phyloP scores from a whole-genome alignment of 2,329 filamentous ascomycete genomes.

The Phyllosticta citrichinensis region DNA sequence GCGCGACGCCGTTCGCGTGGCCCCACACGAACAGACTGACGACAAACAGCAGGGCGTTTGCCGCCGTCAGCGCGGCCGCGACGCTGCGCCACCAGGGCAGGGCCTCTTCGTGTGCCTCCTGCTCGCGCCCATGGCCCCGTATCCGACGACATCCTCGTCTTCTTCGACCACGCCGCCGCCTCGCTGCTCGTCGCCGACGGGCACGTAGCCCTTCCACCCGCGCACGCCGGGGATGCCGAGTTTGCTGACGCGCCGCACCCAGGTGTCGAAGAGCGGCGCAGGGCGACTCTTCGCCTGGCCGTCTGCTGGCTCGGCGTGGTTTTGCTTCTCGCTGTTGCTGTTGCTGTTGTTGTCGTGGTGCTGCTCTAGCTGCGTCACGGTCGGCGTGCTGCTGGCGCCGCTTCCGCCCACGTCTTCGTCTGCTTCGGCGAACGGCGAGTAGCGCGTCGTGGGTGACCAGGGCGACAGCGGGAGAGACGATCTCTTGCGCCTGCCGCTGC shows the following conservation, averaged over 20 bases:
- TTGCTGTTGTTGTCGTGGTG: not conserved
- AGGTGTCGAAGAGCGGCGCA: not conserved
- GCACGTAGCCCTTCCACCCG: not conserved
- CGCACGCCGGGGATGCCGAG: not conserved
- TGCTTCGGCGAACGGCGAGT: not conserved
- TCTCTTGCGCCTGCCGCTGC: not conserved
- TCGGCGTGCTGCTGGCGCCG: too few species aligned
- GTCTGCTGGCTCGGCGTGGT: too few species aligned
- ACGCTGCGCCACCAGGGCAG: not conserved
- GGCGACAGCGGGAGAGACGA: not conserved
- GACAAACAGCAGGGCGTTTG: not conserved
- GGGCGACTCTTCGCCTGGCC: too few species aligned
- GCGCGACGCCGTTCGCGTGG: not conserved
- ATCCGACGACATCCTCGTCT: not conserved
- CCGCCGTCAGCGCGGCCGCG: not conserved
- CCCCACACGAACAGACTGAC: not conserved
- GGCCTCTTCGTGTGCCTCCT: not conserved
- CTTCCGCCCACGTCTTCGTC: too few species aligned
- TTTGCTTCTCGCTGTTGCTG: too few species aligned
- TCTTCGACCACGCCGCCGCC: not conserved
- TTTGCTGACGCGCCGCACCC: not conserved
- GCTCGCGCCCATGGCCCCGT: too few species aligned
- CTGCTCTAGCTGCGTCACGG: not conserved
- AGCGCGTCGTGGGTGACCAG: not conserved
- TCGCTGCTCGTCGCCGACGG: not conserved